phyloP scores from a whole-genome alignment of 768 basidiomycete species.

The Leccinum arenicola region DNA sequence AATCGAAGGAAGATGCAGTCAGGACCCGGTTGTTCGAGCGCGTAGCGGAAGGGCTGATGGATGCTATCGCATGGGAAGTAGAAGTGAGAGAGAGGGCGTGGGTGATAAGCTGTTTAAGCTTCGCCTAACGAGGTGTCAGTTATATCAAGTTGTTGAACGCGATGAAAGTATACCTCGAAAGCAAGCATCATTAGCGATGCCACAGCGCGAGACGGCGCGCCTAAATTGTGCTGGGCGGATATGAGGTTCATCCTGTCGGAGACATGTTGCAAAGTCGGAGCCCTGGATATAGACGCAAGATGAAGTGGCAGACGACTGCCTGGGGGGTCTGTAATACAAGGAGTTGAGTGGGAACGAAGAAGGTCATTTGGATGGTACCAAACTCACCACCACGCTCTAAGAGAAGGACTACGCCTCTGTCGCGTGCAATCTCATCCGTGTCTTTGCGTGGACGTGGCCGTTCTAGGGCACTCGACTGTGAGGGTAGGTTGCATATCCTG shows the following conservation, averaged over 20 bases:
- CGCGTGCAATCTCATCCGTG: slow-evolving; percentile 66
- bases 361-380: not conserved
- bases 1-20: slow-evolving; percentile 69
- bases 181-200: slow-evolving; percentile 72
- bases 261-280: slow-evolving; percentile 73
- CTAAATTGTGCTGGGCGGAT: slow-evolving; percentile 72
- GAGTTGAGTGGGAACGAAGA: not conserved
- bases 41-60: slow-evolving; percentile 60
- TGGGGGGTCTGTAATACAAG: slow-evolving; percentile 50
- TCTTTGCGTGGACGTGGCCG: slow-evolving; percentile 45
- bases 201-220: slow-evolving; percentile 57
- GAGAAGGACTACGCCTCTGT: slow-evolving; percentile 64
- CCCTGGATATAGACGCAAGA: slow-evolving; percentile 69
- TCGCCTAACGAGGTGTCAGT: slow-evolving; percentile 47
- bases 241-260: slow-evolving; percentile 79
- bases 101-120: slow-evolving; percentile 80
- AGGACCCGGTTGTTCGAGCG: slow-evolving; percentile 45
- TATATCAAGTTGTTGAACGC: not conserved
- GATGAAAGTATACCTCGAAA: slow-evolving; percentile 55
- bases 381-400: slow-evolving; percentile 60
- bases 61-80: slow-evolving; percentile 71
- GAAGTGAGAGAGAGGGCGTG: slow-evolving; percentile 77
- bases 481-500: slow-evolving; percentile 52
- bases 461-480: slow-evolving; percentile 44
- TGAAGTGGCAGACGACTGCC: slow-evolving; percentile 72